Percentiles rank a stretch among this genome's conserved stretches.
Conservation (phyloP, 2,329 filamentous ascomycete genomes). For the Xenoacremonium recifei region DNA sequence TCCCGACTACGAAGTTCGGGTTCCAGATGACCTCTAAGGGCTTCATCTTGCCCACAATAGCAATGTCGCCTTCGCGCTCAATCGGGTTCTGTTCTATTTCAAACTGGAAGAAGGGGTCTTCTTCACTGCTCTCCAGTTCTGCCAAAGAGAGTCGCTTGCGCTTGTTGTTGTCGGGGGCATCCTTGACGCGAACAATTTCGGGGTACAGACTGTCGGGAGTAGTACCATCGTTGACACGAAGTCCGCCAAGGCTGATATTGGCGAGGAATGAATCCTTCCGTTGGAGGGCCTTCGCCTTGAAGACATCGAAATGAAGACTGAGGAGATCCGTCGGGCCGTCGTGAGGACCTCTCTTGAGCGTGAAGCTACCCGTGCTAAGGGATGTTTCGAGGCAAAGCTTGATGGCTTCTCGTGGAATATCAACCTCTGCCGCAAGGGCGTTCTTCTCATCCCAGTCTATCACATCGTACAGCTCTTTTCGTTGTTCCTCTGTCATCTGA, state of each 20-base stretch:
- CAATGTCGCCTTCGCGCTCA: slow-evolving; percentile 87
- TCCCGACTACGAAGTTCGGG: slow-evolving; percentile 84
- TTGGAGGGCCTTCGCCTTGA: slow-evolving; percentile 86
- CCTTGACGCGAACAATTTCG: slow-evolving; percentile 94
- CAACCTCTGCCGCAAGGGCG: slow-evolving; percentile 80
- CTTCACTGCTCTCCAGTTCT: slow-evolving; percentile 50
- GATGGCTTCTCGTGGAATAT: slow-evolving; percentile 85
- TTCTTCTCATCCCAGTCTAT: slow-evolving; percentile 99
- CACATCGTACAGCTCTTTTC: slow-evolving; percentile 92
- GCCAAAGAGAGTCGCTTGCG: slow-evolving; percentile 51
- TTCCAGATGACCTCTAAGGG: slow-evolving; percentile 98
- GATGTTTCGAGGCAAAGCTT: slow-evolving; percentile 92
- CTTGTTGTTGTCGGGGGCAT: slow-evolving; percentile 58
- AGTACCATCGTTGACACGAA: slow-evolving; percentile 94
- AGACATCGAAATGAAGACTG: slow-evolving; percentile 90
- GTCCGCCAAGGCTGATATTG: slow-evolving; percentile 85
- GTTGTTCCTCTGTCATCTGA: slow-evolving; percentile 91
- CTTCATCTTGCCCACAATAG: slow-evolving; percentile 86
- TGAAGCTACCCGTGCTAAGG: slow-evolving; percentile 95
- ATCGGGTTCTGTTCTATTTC: slow-evolving; percentile 94
- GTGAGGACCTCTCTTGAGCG: slow-evolving; percentile 70
- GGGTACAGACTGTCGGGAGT: slow-evolving; percentile 88
- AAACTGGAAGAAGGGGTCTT: slow-evolving; percentile 86
- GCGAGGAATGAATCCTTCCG: slow-evolving; percentile 87
- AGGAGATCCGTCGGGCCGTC: slow-evolving; percentile 74